Percentiles rank a stretch among this genome's conserved stretches.
These are phyloP conservation scores for Phaeotremella fagi DNA, from an alignment of 768 basidiomycete species.

Conservation along the genomic window DNA sequence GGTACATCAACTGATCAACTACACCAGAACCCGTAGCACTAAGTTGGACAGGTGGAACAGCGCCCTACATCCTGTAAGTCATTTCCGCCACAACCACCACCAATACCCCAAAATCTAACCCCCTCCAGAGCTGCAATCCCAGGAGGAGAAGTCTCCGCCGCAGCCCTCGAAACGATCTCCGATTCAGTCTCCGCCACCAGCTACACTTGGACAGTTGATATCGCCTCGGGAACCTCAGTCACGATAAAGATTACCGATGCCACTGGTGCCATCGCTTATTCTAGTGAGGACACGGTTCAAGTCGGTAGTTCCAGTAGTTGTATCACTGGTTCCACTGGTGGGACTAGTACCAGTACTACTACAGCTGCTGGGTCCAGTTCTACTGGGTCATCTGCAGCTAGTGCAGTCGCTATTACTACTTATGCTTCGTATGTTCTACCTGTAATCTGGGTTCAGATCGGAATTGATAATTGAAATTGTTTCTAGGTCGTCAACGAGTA, in stretches of 20 bases:
- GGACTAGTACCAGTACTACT: conserved; percentile 10
- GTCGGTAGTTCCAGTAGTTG: conserved; percentile 31
- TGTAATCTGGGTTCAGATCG: too few relatives aligned
- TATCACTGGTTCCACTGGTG: conserved; percentile 11
- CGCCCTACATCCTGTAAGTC: conserved; percentile 40
- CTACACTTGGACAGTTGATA: conserved; percentile 37
- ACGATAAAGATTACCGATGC: conserved; percentile 41
- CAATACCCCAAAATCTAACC: background rate
- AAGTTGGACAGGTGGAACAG: conserved; percentile 32
- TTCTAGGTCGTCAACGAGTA: too few relatives aligned
- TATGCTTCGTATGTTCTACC: background rate
- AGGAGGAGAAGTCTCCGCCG: conserved; percentile 33
- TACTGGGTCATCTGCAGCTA: background rate
- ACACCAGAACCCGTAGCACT: conserved; percentile 26
- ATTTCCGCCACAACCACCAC: background rate
- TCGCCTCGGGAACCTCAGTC: conserved; percentile 24
- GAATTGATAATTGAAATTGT: too few relatives aligned
- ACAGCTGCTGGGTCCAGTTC: conserved; percentile 7
- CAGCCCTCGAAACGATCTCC: conserved; percentile 28
- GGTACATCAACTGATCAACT: too few relatives aligned
- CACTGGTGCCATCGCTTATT: conserved; percentile 34
- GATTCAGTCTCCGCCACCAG: conserved; percentile 7
- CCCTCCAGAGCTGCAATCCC: conserved; percentile 49
- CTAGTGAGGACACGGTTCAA: conserved; percentile 28
- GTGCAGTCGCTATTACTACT: background rate